Base-by-base conservation (phyloP, 345 rosid genomes). In the Nasturtium officinale region DNA sequence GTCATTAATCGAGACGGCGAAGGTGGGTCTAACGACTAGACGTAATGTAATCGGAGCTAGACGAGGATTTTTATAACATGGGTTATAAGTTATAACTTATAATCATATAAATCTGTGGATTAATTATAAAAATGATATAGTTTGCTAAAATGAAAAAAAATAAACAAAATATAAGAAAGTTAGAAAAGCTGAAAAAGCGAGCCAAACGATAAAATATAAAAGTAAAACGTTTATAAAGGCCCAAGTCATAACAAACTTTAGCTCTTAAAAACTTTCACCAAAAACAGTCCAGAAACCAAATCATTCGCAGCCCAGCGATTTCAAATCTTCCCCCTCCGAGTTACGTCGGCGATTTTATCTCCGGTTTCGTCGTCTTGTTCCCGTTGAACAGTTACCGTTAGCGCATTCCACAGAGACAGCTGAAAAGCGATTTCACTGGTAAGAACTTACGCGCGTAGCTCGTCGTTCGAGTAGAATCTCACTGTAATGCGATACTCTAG, bases 331-430 rank as follows among this genome's bases (percentile, higher is more conserved):
- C 33, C 51, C 7, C 50, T 15, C 29, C 43, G 70, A 61, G 65
- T 47, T 5, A 18, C 60, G 43, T 45, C 75, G 71, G 26, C 65
- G 65, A 69, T 53, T 60, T 6, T 28, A 45, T 54, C 79, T 54
- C 79, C 71, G 69, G 71, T 46, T 59, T 9, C 65, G 45, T 61
- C 69, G 62, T 61, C 43, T 62, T 54, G 35, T 62, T 46, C 54
- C 45, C 45, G 69, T 58, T 67, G 48, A 9, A 3, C 61, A 8
- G 18, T 48, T 5, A 40, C 56, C 64, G 57, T 61, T 43, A 53
- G 30, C 51, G 30, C 18, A 2, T 21, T 2, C 69, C 1, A 10
- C 57, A 21, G 21, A 40, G 12, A 9, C 73, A 42, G 45, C 74
- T 26, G 26, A 3, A 35, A 7, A 69, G 17, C 68, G 25, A 69